Percentiles rank a stretch among this genome's conserved stretches.
Conservation (phyloP, 768 basidiomycete genomes). For the Collybiopsis confluens region DNA sequence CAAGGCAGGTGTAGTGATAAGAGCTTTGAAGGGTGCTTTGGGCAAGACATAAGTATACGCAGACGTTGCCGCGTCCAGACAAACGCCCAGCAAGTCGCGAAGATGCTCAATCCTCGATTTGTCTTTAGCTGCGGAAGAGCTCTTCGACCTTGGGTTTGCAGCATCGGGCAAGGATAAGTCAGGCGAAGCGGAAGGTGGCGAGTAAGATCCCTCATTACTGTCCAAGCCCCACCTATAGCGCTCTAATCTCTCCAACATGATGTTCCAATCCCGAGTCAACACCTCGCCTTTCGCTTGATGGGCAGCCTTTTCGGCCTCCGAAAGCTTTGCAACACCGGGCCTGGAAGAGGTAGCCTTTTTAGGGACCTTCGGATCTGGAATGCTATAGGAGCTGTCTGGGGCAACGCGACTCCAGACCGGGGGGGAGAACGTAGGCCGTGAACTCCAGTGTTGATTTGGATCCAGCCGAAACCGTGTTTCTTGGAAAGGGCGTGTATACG, state of each 20-base stretch:
- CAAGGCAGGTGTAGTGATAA: too few relatives aligned
- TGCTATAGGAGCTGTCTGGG: not conserved
- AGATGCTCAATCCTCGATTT: not conserved
- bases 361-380: not conserved
- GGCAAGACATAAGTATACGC: conserved; percentile 8
- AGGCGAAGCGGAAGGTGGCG: too few relatives aligned
- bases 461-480: not conserved
- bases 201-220: too few relatives aligned
- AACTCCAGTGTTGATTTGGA: not conserved
- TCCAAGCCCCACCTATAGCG: too few relatives aligned
- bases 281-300: not conserved
- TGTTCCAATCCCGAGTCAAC: not conserved
- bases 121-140: too few relatives aligned
- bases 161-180: too few relatives aligned
- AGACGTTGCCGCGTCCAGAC: conserved; percentile 1
- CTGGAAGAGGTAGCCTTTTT: not conserved
- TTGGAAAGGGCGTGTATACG: too few relatives aligned
- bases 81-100: not conserved
- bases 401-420: not conserved
- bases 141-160: not conserved
- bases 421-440: not conserved
- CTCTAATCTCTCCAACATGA: not conserved
- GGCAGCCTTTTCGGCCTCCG: not conserved
- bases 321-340: not conserved
- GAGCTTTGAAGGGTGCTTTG: not conserved